Base-by-base conservation (phyloP, 1,139 yeast genomes). In the Suhomyces wounanorum region DNA sequence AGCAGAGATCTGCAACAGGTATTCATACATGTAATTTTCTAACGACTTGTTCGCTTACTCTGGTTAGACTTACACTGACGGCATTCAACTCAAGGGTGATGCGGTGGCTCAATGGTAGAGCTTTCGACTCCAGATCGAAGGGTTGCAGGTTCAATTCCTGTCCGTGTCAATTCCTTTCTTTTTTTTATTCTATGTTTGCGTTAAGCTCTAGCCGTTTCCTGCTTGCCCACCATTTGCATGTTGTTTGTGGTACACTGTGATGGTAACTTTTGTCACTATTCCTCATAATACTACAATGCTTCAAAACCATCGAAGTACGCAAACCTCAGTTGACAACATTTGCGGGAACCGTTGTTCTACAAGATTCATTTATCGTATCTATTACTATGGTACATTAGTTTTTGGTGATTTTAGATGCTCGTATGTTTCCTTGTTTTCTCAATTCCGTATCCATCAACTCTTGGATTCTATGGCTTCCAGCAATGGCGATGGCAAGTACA, bases 41-140 rank as follows among this genome's bases (percentile, higher is more conserved):
- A n/a, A n/a, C n/a, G n/a, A n/a, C n/a, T n/a, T n/a, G n/a, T 25
- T 25, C 26, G 26, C 8, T 25, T 8, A 25, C 26, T 25, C 26
- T 25, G 26, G 8, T 6, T 25, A 25, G 8, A 25, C 8, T 6
- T 25, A 8, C 26, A 25, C 26, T n/a, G n/a, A n/a, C n/a, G n/a
- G n/a, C n/a, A n/a, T n/a, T n/a, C n/a, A n/a, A 7, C 26, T 23
- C 41, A 46, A 44, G 48, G 40, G 44, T 51, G 62, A 57, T 57
- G 90, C 89, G 86, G 89, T 85, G 89, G 90, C 91, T 85, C 91
- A 85, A 85, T 85, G 91, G 91, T 84, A 85, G 91, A 84, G 89
- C 89, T 83, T 84, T 84, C 84, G 90, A 85, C 85, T 85, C 89
- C 89, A 84, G 50, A 79, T 80, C 85, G 80, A 79, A 80, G 79